Percentiles rank a stretch among this genome's conserved stretches.
These are phyloP conservation scores for Heracleum sosnowskyi DNA, from an alignment of 129 eudicot species.

Conservation along the genomic window DNA sequence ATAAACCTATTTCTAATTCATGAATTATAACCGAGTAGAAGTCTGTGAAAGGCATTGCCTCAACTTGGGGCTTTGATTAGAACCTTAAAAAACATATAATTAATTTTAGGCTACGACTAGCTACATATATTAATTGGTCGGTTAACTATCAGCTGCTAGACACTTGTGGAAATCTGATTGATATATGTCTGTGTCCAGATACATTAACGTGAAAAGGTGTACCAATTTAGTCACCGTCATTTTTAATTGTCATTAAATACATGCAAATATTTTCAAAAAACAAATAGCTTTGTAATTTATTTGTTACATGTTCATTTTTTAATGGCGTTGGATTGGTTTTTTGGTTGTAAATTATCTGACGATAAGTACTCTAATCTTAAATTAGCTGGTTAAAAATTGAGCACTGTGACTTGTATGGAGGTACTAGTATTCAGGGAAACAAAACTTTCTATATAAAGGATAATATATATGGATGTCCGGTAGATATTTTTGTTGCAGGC, in stretches of 20 bases:
- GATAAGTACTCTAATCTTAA: too few relatives aligned
- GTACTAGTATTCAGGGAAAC: too few relatives aligned
- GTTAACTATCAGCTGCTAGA: neutral
- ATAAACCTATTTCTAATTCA: neutral
- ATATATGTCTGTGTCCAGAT: neutral
- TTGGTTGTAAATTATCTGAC: too few relatives aligned
- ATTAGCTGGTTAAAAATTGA: too few relatives aligned
- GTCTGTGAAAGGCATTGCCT: neutral
- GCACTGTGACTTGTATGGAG: too few relatives aligned
- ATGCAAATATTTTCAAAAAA: too few relatives aligned
- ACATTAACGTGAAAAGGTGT: neutral
- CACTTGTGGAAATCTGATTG: neutral
- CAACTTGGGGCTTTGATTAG: neutral
- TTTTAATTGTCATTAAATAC: neutral
- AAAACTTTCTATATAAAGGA: too few relatives aligned
- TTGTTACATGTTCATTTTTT: too few relatives aligned
- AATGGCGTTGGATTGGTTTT: too few relatives aligned
- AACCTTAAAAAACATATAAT: neutral
- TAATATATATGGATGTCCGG: too few relatives aligned
- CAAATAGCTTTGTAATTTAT: too few relatives aligned
- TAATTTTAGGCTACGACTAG: neutral
- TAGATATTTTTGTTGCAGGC: neutral
- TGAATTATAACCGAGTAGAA: neutral
- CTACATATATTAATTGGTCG: slow-evolving; percentile 1
- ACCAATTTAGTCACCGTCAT: neutral